Evolutionary conservation across 371 early-diverging fungal genomes (phyloP).

Genomic region (Syncephalastrum racemosum): DNA sequence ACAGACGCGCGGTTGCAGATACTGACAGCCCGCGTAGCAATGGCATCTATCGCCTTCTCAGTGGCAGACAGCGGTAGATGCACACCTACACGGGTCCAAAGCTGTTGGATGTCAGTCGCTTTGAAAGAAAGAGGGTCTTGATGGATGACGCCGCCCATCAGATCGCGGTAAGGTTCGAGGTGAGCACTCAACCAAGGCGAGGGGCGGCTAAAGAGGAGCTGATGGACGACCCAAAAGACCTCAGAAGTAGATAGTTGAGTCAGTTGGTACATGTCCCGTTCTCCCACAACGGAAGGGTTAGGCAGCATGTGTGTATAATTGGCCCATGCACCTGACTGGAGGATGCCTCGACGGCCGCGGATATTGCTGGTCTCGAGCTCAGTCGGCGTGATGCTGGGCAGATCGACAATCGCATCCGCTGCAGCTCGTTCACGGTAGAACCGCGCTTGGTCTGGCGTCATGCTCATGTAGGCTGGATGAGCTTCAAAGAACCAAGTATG

Average conservation of each 20-base stretch:
- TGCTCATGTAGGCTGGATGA: conserved; percentile 28
- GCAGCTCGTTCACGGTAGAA: conserved; percentile 25
- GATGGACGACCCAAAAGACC: conserved; percentile 37
- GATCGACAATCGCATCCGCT: conserved; percentile 4
- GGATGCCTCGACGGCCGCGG: conserved; percentile 5
- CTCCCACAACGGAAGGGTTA: conserved; percentile 21
- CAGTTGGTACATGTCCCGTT: conserved; percentile 32
- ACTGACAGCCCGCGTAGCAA: conserved; percentile 18
- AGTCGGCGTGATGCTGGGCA: conserved; percentile 11
- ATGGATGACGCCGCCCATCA: conserved; percentile 38
- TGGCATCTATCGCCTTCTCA: conserved; percentile 12
- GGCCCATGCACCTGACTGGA: conserved; percentile 9
- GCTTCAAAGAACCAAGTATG: conserved; percentile 41
- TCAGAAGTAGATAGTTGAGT: conserved; percentile 28
- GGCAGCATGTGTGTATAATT: conserved; percentile 13
- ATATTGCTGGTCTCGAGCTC: conserved; percentile 16
- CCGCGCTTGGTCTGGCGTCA: conserved; percentile 30
- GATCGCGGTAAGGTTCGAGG: conserved; percentile 27
- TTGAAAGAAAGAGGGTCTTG: conserved; percentile 8
- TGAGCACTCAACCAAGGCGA: conserved; percentile 22
- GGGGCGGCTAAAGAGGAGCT: conserved; percentile 36
- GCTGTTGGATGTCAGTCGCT: conserved; percentile 8
- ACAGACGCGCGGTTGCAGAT: conserved; percentile 23
- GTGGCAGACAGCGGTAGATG: conserved; percentile 8
- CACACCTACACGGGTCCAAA: conserved; percentile 40